phyloP scores from a whole-genome alignment of 176 grass and related monocot species.

The Oryza rufipogon region DNA sequence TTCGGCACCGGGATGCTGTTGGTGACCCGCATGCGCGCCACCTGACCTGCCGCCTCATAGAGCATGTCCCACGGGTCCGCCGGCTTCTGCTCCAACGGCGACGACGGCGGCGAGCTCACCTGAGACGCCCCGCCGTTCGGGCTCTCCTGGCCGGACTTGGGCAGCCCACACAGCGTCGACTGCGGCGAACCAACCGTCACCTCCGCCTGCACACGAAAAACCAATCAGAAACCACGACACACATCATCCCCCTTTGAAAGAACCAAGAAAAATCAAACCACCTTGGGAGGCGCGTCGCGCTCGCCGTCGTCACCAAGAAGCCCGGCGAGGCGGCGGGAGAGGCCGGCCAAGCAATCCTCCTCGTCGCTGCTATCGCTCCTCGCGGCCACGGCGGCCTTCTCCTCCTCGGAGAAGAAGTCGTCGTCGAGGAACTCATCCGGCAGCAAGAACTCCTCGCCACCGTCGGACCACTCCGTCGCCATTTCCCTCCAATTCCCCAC shows the following conservation, averaged over 20 bases:
- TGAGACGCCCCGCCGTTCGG: conserved; percentile 59
- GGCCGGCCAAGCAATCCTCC: conserved; percentile 48
- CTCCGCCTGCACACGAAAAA: conserved; percentile 8
- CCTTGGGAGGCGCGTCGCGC: background rate
- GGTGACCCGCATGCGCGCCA: conserved; percentile 51
- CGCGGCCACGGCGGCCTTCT: conserved; percentile 64
- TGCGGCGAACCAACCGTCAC: conserved; percentile 65
- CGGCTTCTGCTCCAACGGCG: conserved; percentile 60
- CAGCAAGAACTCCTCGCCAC: conserved; percentile 58
- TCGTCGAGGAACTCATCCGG: conserved; percentile 77
- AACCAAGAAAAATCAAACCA: background rate
- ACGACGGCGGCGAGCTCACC: conserved; percentile 73
- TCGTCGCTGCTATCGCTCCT: conserved; percentile 68
- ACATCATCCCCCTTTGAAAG: background rate
- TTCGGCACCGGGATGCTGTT: conserved; percentile 24
- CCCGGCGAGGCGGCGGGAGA: conserved; percentile 37
- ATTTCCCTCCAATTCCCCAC: conserved; percentile 43
- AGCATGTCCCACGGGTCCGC: conserved; percentile 65
- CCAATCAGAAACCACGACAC: background rate
- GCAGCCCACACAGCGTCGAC: conserved; percentile 65
- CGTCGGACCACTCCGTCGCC: conserved; percentile 48
- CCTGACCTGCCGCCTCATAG: conserved; percentile 66
- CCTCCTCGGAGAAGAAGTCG: conserved; percentile 75
- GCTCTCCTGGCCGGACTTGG: conserved; percentile 59
- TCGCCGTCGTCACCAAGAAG: conserved; percentile 23